Evolutionary conservation across 1,284 basidiomycete genomes (phyloP), one percentile per base, ranked within the genome.

Genomic region (Ustilago sp.): DNA sequence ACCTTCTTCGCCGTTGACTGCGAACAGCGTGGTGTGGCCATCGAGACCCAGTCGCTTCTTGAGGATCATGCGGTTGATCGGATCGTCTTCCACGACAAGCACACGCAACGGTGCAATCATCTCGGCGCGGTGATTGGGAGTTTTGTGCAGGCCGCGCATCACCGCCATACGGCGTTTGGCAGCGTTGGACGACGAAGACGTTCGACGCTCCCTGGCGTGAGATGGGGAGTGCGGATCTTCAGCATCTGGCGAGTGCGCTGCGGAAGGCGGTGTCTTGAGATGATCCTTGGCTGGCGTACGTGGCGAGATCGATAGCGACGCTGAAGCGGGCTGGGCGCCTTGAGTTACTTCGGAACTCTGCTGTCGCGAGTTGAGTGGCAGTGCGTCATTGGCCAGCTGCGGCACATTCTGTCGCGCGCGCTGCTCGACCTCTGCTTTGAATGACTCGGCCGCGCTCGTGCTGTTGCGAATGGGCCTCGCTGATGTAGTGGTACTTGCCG

Each of bases 1-100:
- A 0, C 90, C 91, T 82, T 94, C 92, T 85, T 92, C 92, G 6
- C 93, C 93, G 79, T 94, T 93, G 4, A 90, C 91, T 0, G 91
- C 91, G 53, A 90, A 89, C 31, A 91, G 87, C 2, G 93, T 91
- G 12, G 83, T 87, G 80, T 94, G 92, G 0, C 91, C 92, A 79
- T 91, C 91, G 69, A 91, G 87, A 15, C 88, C 87, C 31, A 94
- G 86, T 7, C 93, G 89, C 83, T 93, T 93, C 15, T 89, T 89
- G 3, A 94, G 88, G 39, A 94, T 91, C 60, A 88, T 89, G 12
- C 91, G 89, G 84, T 94, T 94, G 82, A 94, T 91, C 63, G 90
- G 89, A 77, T 94, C 93, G 78, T 93, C 82, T 36, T 83, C 82
- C n/a, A 83, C 82, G 2, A 83, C 80, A 0, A 83, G 68, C 17